Evolutionary conservation across 495 filamentous ascomycete genomes (phyloP).

Genomic region (Hypoxylon intermedium): DNA sequence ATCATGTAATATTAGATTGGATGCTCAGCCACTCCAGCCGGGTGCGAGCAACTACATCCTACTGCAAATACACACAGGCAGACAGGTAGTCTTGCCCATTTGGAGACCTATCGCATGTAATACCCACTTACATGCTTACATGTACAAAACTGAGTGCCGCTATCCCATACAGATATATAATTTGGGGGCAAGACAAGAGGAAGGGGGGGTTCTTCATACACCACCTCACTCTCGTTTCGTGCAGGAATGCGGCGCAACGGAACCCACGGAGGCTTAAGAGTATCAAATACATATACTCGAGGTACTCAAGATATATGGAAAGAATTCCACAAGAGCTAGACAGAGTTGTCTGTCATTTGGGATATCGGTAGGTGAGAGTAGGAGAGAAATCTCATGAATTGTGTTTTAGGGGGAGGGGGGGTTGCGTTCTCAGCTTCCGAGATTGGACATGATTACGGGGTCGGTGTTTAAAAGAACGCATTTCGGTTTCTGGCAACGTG

Average conservation of each 20-base stretch:
- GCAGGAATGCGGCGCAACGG: slow-evolving; percentile 30
- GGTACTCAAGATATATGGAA: neutral
- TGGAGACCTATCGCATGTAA: slow-evolving; percentile 18
- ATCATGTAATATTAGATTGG: slow-evolving; percentile 9
- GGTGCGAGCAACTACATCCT: slow-evolving; percentile 5
- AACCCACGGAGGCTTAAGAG: slow-evolving; percentile 12
- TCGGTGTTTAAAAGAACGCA: slow-evolving; percentile 18
- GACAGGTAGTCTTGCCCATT: slow-evolving; percentile 4
- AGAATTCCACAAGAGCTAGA: neutral
- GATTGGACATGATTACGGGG: slow-evolving; percentile 20
- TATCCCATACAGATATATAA: slow-evolving; percentile 2
- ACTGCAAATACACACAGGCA: neutral
- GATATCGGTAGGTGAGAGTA: neutral
- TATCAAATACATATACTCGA: slow-evolving; percentile 22
- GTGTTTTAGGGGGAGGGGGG: too few species aligned
- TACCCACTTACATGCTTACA: slow-evolving; percentile 25
- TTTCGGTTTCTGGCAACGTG: slow-evolving; percentile 29
- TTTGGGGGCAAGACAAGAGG: slow-evolving; percentile 5
- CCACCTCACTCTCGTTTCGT: slow-evolving; percentile 14
- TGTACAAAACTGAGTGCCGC: neutral
- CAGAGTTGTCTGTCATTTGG: neutral
- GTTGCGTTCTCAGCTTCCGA: slow-evolving; percentile 22
- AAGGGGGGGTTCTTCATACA: slow-evolving; percentile 11
- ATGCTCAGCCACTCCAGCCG: slow-evolving; percentile 30
- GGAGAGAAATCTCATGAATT: neutral